phyloP scores from a whole-genome alignment of 2,329 filamentous ascomycete species.

The Alternaria consortialis region DNA sequence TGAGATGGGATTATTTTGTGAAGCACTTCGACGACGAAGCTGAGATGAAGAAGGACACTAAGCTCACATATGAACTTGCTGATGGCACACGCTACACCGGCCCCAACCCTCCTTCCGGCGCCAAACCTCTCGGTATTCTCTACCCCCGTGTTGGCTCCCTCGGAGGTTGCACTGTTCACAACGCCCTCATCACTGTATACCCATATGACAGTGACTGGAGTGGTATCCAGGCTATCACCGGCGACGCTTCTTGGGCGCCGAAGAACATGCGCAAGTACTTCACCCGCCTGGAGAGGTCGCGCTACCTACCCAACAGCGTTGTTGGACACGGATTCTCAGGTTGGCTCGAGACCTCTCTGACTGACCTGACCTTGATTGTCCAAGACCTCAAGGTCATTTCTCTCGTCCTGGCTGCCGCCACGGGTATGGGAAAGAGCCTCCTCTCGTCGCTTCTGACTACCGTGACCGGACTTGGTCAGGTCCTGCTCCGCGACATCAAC shows the following conservation, averaged over 20 bases:
- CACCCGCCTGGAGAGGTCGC: conserved; percentile 60
- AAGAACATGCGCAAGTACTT: conserved; percentile 68
- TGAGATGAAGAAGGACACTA: conserved; percentile 62
- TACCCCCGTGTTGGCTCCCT: conserved; percentile 66
- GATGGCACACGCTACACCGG: conserved; percentile 59
- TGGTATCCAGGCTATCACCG: conserved; percentile 65
- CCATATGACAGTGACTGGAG: conserved; percentile 68
- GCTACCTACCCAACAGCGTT: conserved; percentile 57
- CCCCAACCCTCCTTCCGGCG: conserved; percentile 60
- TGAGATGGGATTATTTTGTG: conserved; percentile 69
- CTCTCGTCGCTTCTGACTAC: conserved; percentile 49
- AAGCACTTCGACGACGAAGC: conserved; percentile 64
- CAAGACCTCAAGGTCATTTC: conserved; percentile 64
- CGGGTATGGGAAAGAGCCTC: conserved; percentile 57
- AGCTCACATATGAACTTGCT: conserved; percentile 58
- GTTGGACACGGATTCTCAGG: conserved; percentile 65
- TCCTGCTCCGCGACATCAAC: conserved; percentile 63
- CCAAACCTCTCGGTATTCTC: conserved; percentile 60
- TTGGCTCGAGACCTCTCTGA: conserved; percentile 63
- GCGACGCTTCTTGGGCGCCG: conserved; percentile 67
- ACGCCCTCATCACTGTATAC: conserved; percentile 66
- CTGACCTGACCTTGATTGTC: conserved; percentile 60
- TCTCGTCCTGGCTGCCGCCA: conserved; percentile 60
- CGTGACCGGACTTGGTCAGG: conserved; percentile 55
- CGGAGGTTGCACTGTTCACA: conserved; percentile 67